These are phyloP conservation scores for Metschnikowia sp. DNA, from an alignment of 805 yeast genomes.

Conservation along the genomic window DNA sequence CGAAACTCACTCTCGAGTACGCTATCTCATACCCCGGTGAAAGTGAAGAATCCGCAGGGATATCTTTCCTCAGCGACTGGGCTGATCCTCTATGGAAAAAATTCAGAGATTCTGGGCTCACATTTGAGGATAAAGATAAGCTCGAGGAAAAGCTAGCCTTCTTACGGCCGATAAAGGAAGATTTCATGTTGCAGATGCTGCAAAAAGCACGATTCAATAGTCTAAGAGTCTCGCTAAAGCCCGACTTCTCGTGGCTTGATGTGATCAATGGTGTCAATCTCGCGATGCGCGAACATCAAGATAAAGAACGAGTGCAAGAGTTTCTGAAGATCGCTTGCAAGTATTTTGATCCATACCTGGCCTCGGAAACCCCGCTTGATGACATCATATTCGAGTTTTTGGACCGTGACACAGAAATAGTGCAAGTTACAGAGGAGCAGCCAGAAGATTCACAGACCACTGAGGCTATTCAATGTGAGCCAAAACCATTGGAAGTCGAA, in stretches of 20 bases:
- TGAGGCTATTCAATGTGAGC: neutral
- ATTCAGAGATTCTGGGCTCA: neutral
- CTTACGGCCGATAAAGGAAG: constrained; percentile 29
- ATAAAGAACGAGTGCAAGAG: constrained; percentile 32
- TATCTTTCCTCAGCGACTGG: constrained; percentile 24
- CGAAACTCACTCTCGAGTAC: constrained; percentile 59
- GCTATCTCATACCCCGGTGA: constrained; percentile 44
- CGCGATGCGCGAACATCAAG: constrained; percentile 30
- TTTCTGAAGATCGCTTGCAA: constrained; percentile 40
- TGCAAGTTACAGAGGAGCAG: neutral
- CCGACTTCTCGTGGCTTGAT: constrained; percentile 23
- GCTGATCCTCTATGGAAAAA: constrained; percentile 3
- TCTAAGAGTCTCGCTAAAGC: constrained; percentile 7
- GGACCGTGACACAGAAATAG: neutral
- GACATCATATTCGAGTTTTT: constrained; percentile 31
- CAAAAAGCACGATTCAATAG: constrained; percentile 9
- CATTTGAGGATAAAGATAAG: neutral
- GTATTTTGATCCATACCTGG: constrained; percentile 49
- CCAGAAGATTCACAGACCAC: neutral
- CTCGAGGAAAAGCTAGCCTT: constrained; percentile 22
- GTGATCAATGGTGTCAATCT: constrained; percentile 30
- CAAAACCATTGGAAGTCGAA: neutral
- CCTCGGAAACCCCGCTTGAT: constrained; percentile 49
- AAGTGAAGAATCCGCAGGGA: constrained; percentile 37
- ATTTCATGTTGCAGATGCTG: constrained; percentile 25